phyloP scores from a whole-genome alignment of 768 basidiomycete species.

The Agaricus subrufescens region DNA sequence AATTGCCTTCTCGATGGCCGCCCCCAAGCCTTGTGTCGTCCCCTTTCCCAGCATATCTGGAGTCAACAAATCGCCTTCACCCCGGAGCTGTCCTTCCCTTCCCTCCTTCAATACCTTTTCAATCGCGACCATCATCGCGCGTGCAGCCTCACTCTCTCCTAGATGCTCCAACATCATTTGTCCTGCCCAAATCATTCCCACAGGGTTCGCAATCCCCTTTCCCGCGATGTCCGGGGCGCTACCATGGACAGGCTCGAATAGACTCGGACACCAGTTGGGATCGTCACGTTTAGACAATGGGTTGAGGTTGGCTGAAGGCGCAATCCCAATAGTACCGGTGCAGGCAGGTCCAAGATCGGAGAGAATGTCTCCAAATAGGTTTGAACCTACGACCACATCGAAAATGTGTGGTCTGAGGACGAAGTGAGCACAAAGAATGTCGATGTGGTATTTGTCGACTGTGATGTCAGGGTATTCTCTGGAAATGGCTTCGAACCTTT shows the following conservation, averaged over 20 bases:
- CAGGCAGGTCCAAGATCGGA: constrained; percentile 53
- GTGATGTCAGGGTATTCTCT: constrained; percentile 48
- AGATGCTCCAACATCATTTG: constrained; percentile 49
- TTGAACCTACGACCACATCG: constrained; percentile 53
- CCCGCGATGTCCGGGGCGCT: constrained; percentile 56
- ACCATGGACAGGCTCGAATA: constrained; percentile 55
- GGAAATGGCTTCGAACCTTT: constrained; percentile 40
- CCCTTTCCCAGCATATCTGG: constrained; percentile 34
- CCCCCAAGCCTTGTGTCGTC: constrained; percentile 29
- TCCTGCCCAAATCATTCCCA: constrained; percentile 53
- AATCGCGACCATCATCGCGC: constrained; percentile 35
- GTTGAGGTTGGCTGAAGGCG: constrained; percentile 49
- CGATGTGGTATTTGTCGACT: constrained; percentile 45
- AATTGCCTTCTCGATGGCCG: constrained; percentile 24
- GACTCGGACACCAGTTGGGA: constrained; percentile 38
- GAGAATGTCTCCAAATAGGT: constrained; percentile 52
- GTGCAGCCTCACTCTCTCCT: constrained; percentile 35
- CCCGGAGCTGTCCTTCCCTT: constrained; percentile 20
- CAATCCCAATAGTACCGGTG: constrained; percentile 53
- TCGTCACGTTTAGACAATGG: constrained; percentile 25
- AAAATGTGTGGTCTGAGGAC: constrained; percentile 47
- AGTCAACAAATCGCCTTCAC: constrained; percentile 24
- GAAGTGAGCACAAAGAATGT: constrained; percentile 42
- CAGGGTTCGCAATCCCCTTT: constrained; percentile 48
- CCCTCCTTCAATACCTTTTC: constrained; percentile 29